A percentile compares a stretch with the other conserved stretches of the same genome.
Evolutionary conservation across 2,329 filamentous ascomycete species (phyloP).

Genomic region (Zalaria sp.): DNA sequence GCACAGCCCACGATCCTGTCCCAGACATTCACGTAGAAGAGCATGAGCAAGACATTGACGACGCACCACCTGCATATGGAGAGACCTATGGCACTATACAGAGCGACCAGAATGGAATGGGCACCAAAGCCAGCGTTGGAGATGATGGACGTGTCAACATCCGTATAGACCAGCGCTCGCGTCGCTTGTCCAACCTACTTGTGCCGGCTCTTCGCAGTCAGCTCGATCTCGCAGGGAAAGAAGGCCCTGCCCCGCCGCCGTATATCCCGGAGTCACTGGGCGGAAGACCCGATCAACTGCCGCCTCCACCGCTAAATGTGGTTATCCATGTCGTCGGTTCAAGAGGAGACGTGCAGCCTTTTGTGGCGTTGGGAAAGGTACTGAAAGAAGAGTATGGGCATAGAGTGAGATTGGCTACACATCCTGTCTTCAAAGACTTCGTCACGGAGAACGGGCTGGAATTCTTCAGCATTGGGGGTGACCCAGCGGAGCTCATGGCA

Average conservation of each 20-base stretch:
- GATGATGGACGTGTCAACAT: slow-evolving; percentile 70
- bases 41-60: not conserved
- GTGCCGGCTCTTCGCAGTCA: slow-evolving; percentile 48
- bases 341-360: slow-evolving; percentile 36
- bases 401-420: slow-evolving; percentile 33
- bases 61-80: slow-evolving; percentile 25
- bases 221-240: slow-evolving; percentile 30
- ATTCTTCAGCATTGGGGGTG: slow-evolving; percentile 37
- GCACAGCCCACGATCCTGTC: too few relatives aligned
- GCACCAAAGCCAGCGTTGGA: slow-evolving; percentile 22
- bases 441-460: slow-evolving; percentile 35
- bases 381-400: slow-evolving; percentile 34
- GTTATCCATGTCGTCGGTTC: slow-evolving; percentile 36
- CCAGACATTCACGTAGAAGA: not conserved
- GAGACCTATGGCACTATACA: slow-evolving; percentile 22
- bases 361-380: slow-evolving; percentile 34
- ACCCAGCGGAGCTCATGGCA: slow-evolving; percentile 42
- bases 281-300: slow-evolving; percentile 44
- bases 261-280: slow-evolving; percentile 64
- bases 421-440: slow-evolving; percentile 34
- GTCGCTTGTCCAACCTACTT: slow-evolving; percentile 52
- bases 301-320: slow-evolving; percentile 30
- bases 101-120: slow-evolving; percentile 22
- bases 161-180: slow-evolving; percentile 58
- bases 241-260: slow-evolving; percentile 44